These are phyloP conservation scores for Neltuma alba DNA, from an alignment of 306 rosid genomes.

Conservation along the genomic window DNA sequence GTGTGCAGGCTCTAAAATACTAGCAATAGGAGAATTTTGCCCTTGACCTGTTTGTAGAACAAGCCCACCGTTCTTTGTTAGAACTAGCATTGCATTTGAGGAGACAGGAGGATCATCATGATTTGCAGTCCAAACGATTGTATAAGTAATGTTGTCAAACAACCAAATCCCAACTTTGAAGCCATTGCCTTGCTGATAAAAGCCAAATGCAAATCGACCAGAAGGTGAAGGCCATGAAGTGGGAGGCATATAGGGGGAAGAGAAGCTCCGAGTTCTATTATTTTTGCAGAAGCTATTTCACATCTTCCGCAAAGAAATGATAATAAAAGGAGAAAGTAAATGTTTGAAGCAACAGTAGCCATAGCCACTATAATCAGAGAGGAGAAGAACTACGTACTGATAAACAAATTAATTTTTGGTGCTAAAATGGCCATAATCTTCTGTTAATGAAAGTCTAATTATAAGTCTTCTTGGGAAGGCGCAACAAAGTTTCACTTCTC, in stretches of 20 bases:
- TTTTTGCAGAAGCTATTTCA: neutral
- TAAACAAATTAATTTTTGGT: no score
- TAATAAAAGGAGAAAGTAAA: neutral
- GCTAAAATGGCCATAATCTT: neutral
- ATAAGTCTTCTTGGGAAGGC: neutral
- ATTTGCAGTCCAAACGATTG: constrained; percentile 20
- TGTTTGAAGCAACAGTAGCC: neutral
- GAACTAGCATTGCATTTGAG: neutral
- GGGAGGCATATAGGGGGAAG: neutral
- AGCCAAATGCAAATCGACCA: constrained; percentile 47
- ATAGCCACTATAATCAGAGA: neutral
- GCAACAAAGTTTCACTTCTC: neutral
- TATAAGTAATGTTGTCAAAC: neutral
- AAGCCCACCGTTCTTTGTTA: constrained; percentile 19
- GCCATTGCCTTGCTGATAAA: constrained; percentile 25
- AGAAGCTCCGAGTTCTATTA: neutral
- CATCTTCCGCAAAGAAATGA: neutral
- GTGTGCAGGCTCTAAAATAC: neutral
- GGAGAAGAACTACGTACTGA: neutral
- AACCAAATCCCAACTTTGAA: neutral
- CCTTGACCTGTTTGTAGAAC: neutral
- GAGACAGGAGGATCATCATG: constrained; percentile 18
- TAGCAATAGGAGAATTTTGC: neutral
- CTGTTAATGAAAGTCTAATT: neutral
- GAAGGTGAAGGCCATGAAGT: constrained; percentile 33